These are phyloP conservation scores for Colletotrichum sp. DNA, from an alignment of 2,329 filamentous ascomycete genomes.

Conservation along the genomic window DNA sequence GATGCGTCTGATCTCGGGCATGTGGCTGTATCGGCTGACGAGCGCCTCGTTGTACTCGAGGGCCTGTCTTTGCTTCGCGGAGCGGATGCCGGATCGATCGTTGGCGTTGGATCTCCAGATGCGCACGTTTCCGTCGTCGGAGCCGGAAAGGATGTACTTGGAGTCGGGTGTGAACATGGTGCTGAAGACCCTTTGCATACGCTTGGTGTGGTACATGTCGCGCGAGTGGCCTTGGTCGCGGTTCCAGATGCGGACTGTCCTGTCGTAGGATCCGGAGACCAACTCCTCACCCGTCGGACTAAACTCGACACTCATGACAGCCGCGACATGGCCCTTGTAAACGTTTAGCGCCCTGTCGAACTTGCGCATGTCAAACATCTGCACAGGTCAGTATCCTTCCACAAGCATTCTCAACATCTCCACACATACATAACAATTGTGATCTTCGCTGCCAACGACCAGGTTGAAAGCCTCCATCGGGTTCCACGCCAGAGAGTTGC, in stretches of 20 bases:
- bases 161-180: slow-evolving; percentile 86
- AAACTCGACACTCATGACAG: slow-evolving; percentile 97
- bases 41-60: slow-evolving; percentile 91
- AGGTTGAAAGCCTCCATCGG: slow-evolving; percentile 98
- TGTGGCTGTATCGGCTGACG: slow-evolving; percentile 84
- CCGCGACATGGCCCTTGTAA: slow-evolving; percentile 84
- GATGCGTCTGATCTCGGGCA: slow-evolving; percentile 95
- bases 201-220: slow-evolving; percentile 96
- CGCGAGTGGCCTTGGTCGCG: slow-evolving; percentile 81
- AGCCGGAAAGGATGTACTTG: slow-evolving; percentile 87
- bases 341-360: slow-evolving; percentile 88
- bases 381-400: background rate
- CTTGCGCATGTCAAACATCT: slow-evolving; percentile 89
- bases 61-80: slow-evolving; percentile 81
- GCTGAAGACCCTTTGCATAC: slow-evolving; percentile 94
- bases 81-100: slow-evolving; percentile 82
- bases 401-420: background rate
- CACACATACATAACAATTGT: slow-evolving; percentile 65
- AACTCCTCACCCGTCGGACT: slow-evolving; percentile 93
- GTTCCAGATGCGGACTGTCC: slow-evolving; percentile 86
- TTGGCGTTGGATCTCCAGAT: slow-evolving; percentile 91
- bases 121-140: slow-evolving; percentile 87
- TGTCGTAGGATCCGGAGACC: slow-evolving; percentile 84
- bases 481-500: slow-evolving; percentile 88
- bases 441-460: slow-evolving; percentile 91